Conservation (phyloP, 208 protist species). For the Lotmaria passim region DNA sequence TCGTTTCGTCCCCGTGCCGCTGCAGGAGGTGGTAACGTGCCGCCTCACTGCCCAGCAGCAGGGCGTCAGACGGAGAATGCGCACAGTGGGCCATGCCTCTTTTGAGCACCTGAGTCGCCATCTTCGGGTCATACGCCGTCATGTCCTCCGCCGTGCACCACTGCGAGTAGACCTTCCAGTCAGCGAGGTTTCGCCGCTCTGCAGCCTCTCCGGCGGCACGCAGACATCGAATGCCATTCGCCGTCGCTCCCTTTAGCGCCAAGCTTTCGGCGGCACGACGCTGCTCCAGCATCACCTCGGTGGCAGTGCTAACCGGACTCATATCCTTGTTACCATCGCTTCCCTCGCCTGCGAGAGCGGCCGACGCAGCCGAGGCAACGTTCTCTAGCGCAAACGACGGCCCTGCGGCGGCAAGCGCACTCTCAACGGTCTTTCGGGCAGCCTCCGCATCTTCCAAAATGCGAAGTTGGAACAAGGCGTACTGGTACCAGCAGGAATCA, state of each 20-base stretch:
- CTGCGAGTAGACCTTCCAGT: constrained; percentile 86
- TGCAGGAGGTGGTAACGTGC: constrained; percentile 71
- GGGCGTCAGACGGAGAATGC: constrained; percentile 49
- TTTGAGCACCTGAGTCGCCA: constrained; percentile 79
- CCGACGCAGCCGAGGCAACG: constrained; percentile 25
- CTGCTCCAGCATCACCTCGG: constrained; percentile 31
- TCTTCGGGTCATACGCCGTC: constrained; percentile 55
- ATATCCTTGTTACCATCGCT: not conserved
- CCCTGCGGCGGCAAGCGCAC: constrained; percentile 31
- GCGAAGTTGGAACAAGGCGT: constrained; percentile 72
- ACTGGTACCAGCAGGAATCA: constrained; percentile 78
- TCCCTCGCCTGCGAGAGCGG: not conserved
- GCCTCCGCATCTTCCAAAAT: constrained; percentile 51
- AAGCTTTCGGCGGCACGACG: constrained; percentile 28
- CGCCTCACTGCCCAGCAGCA: constrained; percentile 67
- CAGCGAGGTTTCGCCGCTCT: constrained; percentile 50
- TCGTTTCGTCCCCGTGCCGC: constrained; percentile 65
- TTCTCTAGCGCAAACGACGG: constrained; percentile 65
- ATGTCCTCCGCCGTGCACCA: constrained; percentile 64
- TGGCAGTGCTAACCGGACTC: not conserved
- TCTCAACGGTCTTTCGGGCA: constrained; percentile 47
- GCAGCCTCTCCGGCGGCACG: constrained; percentile 69
- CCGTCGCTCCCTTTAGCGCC: constrained; percentile 15
- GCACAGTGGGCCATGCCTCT: constrained; percentile 75
- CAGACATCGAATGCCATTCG: constrained; percentile 43